phyloP scores from a whole-genome alignment of 2,329 filamentous ascomycete species.

The Ceratocystis harringtonii region DNA sequence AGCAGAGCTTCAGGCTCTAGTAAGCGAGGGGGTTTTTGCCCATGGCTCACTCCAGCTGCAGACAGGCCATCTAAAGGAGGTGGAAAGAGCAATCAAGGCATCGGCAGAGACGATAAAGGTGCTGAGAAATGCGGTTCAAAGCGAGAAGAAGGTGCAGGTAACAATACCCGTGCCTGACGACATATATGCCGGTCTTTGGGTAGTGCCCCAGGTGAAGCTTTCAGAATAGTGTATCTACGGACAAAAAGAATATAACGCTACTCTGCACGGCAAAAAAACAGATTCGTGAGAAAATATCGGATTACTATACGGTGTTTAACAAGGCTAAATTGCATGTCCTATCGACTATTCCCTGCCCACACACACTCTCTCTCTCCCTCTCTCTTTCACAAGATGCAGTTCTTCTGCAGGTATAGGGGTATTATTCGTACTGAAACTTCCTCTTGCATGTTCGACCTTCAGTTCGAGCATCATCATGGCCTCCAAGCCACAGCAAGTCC shows the following conservation, averaged over 20 bases:
- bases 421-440: background rate
- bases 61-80: background rate
- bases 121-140: constrained; percentile 32
- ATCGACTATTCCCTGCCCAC: background rate
- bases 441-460: background rate
- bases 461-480: background rate
- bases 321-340: background rate
- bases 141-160: constrained; percentile 3
- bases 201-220: constrained; percentile 10
- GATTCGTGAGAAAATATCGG: background rate
- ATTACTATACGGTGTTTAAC: background rate
- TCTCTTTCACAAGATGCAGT: background rate
- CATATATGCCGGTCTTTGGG: constrained; percentile 11
- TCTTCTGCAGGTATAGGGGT: background rate
- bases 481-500: background rate
- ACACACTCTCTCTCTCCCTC: background rate
- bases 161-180: constrained; percentile 6
- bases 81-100: background rate
- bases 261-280: background rate
- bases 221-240: background rate
- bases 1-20: background rate
- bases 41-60: constrained; percentile 10
- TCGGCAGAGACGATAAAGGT: constrained; percentile 23
- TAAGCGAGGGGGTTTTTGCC: background rate
- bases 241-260: background rate